Conservation (phyloP, 202 grass and related monocot species). For the Zizania palustris region DNA sequence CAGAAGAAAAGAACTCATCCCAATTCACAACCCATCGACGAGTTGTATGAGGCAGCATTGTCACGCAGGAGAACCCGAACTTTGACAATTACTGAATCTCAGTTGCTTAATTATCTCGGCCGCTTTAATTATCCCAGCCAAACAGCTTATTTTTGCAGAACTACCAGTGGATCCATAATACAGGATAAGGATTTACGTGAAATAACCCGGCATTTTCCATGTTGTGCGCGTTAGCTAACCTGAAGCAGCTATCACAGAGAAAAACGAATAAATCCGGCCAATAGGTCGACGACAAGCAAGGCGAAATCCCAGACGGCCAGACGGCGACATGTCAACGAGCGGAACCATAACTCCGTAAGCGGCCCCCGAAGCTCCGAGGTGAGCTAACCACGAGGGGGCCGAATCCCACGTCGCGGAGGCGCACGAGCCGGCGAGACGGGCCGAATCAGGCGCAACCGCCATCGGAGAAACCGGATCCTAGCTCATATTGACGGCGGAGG, state of each 20-base stretch:
- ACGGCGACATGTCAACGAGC: constrained; percentile 5
- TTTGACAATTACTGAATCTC: background rate
- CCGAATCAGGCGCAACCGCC: background rate
- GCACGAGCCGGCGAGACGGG: too few species aligned
- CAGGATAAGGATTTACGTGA: background rate
- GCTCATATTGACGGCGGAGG: background rate
- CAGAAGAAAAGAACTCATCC: background rate
- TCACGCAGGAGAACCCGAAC: background rate
- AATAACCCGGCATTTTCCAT: background rate
- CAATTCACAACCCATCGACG: background rate
- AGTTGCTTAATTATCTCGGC: background rate
- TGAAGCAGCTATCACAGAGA: background rate
- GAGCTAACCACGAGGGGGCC: too few species aligned
- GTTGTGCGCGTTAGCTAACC: background rate
- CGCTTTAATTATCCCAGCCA: background rate
- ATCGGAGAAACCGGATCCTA: constrained; percentile 8
- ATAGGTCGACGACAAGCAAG: background rate
- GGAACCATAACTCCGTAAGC: too few species aligned
- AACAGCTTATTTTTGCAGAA: background rate
- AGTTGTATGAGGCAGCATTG: background rate
- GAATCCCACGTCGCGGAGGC: constrained; percentile 30
- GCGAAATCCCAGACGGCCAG: constrained; percentile 10
- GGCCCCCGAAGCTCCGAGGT: too few species aligned
- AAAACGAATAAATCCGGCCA: background rate
- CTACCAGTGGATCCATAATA: background rate